Conservation (phyloP, 306 rosid species). For the Trichosanthes truncata region DNA sequence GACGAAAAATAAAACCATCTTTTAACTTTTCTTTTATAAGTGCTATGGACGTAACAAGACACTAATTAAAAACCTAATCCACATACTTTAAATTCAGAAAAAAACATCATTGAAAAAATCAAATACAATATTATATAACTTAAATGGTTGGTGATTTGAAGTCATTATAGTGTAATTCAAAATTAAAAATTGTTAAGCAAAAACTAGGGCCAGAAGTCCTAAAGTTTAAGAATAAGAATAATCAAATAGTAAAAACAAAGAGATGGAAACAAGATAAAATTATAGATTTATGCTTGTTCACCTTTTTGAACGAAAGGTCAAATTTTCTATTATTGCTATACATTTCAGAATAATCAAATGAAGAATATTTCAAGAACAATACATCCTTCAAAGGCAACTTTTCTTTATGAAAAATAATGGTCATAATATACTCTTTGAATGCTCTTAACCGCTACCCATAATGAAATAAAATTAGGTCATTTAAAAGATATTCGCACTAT, state of each 20-base stretch:
- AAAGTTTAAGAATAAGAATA: neutral
- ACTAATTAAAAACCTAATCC: neutral
- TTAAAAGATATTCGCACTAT: neutral
- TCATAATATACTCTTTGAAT: neutral
- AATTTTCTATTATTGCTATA: neutral
- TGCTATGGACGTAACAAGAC: neutral
- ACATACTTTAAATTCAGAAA: neutral
- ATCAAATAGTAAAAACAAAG: neutral
- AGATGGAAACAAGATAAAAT: neutral
- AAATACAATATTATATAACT: neutral
- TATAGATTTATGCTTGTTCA: neutral
- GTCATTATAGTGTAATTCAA: neutral
- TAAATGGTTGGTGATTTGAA: neutral
- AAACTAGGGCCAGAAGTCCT: neutral
- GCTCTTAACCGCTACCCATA: neutral
- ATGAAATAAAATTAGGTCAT: neutral
- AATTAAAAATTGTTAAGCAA: neutral
- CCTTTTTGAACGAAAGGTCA: neutral
- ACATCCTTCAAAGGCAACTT: neutral
- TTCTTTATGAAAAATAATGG: neutral
- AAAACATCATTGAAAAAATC: neutral
- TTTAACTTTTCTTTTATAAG: neutral
- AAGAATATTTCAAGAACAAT: neutral
- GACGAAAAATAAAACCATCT: no score
- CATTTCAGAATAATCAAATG: neutral